Conservation (phyloP, 495 filamentous ascomycete species). For the Aspergillus funiculosus region DNA sequence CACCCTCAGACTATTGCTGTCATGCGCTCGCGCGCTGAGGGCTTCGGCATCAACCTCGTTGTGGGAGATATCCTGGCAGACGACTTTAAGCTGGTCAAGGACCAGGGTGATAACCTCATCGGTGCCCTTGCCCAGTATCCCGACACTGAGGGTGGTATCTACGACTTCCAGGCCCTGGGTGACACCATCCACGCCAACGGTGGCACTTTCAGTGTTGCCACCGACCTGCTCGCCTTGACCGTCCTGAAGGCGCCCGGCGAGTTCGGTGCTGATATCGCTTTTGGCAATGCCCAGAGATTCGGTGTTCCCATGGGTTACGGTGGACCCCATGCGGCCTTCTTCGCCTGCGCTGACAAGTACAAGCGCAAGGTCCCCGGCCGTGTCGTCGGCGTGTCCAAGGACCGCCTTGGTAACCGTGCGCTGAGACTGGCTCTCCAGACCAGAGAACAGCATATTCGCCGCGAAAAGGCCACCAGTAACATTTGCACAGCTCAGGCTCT, state of each 20-base stretch:
- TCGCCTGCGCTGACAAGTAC: slow-evolving; percentile 85
- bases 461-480: slow-evolving; percentile 98
- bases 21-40: slow-evolving; percentile 81
- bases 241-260: slow-evolving; percentile 88
- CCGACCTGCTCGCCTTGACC: slow-evolving; percentile 87
- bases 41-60: slow-evolving; percentile 80
- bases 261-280: slow-evolving; percentile 95
- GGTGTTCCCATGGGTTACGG: slow-evolving; percentile 93
- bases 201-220: slow-evolving; percentile 81
- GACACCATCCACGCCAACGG: slow-evolving; percentile 74
- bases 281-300: slow-evolving; percentile 91
- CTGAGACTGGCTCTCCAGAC: slow-evolving; percentile 88
- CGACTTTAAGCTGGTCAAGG: slow-evolving; percentile 57
- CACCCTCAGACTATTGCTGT: slow-evolving; percentile 90
- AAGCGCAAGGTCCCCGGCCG: slow-evolving; percentile 96
- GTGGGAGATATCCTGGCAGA: slow-evolving; percentile 64
- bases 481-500: slow-evolving; percentile 96
- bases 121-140: slow-evolving; percentile 95
- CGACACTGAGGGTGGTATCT: slow-evolving; percentile 77
- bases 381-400: slow-evolving; percentile 88
- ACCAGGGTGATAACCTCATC: slow-evolving; percentile 75
- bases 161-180: slow-evolving; percentile 67
- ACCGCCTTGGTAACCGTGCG: slow-evolving; percentile 78
- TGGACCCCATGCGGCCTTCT: slow-evolving; percentile 96
- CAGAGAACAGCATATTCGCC: slow-evolving; percentile 91